These are phyloP conservation scores for Camelina neglecta DNA, from an alignment of 345 rosid species.

Conservation along the genomic window DNA sequence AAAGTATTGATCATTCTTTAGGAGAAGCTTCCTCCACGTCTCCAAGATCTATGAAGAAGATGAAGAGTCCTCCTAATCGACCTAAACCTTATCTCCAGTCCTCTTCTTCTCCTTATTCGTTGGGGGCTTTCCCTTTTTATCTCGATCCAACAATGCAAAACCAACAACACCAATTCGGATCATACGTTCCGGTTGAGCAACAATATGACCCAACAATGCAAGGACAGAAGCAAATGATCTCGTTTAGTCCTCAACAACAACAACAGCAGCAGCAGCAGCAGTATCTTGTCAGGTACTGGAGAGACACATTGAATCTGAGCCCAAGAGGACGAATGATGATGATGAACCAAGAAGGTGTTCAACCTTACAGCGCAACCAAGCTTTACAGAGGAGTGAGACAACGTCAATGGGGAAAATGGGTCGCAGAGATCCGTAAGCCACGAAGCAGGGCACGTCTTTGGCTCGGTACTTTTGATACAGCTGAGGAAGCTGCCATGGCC, in stretches of 20 bases:
- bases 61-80: slow-evolving; percentile 64
- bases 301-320: slow-evolving; percentile 69
- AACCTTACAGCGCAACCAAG: slow-evolving; percentile 71
- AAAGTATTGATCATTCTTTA: slow-evolving; percentile 45
- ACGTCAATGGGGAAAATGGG: slow-evolving; percentile 99
- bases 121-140: slow-evolving; percentile 55
- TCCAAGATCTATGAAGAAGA: slow-evolving; percentile 69
- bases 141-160: slow-evolving; percentile 49
- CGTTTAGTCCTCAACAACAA: slow-evolving; percentile 62
- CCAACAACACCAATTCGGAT: slow-evolving; percentile 41
- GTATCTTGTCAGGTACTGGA: slow-evolving; percentile 66
- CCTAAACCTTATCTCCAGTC: slow-evolving; percentile 37
- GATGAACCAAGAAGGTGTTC: slow-evolving; percentile 68
- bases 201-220: slow-evolving; percentile 21
- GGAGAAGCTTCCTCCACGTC: slow-evolving; percentile 65
- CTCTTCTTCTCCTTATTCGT: slow-evolving; percentile 35
- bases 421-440: slow-evolving; percentile 98
- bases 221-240: slow-evolving; percentile 67
- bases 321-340: slow-evolving; percentile 86
- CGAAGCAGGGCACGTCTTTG: slow-evolving; percentile 93
- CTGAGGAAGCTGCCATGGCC: slow-evolving; percentile 97
- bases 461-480: slow-evolving; percentile 90
- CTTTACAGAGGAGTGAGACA: slow-evolving; percentile 97
- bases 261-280: slow-evolving; percentile 74
- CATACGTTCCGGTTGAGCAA: slow-evolving; percentile 29